Evolutionary conservation across 192 early-diverging fungal species (phyloP), one percentile per base, ranked within the genome.

Genomic region (Podila verticillata): DNA sequence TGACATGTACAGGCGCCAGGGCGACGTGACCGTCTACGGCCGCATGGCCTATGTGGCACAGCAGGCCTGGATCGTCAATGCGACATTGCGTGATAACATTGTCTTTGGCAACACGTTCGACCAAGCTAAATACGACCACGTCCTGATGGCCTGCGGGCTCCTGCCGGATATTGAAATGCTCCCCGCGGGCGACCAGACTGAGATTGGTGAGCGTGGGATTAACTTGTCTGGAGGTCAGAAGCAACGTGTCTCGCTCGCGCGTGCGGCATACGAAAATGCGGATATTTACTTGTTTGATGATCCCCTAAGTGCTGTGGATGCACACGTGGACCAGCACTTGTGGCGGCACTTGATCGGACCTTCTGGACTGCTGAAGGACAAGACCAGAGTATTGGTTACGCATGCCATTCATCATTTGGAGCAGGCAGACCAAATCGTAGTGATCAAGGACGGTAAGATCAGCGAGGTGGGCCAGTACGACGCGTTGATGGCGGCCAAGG

Each of bases 31-130:
- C 12, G 66, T 98, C 7, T 85, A 90, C 24, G 88, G 86, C n/a
- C 71, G 74, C n/a, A 75, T 94, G 32, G 93, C 94, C 19, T 94
- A 95, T 81, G 92, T 75, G 29, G 66, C 74, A 15, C 74, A 75
- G 60, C 84, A 88, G 63, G 89, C 98, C 5, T 99, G 97, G 97
- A 95, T 99, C 57, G 93, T 96, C 88, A 99, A 99, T 70, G 91
- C 91, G 3, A 75, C 65, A 9, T 62, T 99, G 36, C 87, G 92
- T 59, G 95, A 98, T 32, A 99, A 99, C 82, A 94, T 99, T 82
- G 60, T 93, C 7, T 97, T 98, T 89, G 97, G 96, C 7, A 85
- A 89, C 58, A 80, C 82, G 7, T 96, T 85, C 75, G 89, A 96
- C 62, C 83, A 85, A 17, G 83, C 81, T 2, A 93, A 91, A 36